These are phyloP conservation scores for Rhytidiadelphus loreus DNA, from an alignment of 225 moss, liverwort and hornwort genomes.

Conservation along the genomic window DNA sequence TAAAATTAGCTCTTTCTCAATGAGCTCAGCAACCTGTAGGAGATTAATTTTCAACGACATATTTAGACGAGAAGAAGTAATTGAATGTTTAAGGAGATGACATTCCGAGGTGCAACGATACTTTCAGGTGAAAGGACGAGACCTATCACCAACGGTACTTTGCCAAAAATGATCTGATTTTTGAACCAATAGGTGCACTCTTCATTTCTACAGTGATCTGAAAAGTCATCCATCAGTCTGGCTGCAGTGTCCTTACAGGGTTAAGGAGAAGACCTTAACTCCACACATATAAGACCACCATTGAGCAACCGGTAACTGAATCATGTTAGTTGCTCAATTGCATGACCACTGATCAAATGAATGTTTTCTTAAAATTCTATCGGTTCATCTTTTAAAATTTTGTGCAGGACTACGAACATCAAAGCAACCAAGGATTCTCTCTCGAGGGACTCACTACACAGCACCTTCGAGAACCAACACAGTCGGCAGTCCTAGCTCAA, in stretches of 20 bases:
- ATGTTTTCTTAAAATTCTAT: neutral
- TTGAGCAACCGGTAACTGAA: neutral
- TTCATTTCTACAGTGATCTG: too few relatives aligned
- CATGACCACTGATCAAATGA: neutral
- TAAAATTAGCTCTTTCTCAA: slow-evolving; percentile 62
- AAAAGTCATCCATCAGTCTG: neutral
- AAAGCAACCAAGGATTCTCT: neutral
- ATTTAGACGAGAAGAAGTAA: neutral
- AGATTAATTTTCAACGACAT: neutral
- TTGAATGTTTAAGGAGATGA: neutral
- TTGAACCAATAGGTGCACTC: neutral
- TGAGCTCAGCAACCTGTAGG: slow-evolving; percentile 62
- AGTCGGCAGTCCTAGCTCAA: neutral
- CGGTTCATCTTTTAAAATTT: neutral
- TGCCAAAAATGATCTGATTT: neutral
- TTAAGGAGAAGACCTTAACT: neutral
- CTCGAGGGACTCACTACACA: neutral
- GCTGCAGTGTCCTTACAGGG: neutral
- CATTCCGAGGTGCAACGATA: neutral
- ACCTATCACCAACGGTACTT: neutral
- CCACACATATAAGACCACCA: neutral
- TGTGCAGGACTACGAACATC: neutral
- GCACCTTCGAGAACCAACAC: neutral
- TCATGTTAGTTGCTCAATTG: neutral
- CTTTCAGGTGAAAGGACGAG: neutral